Percentiles rank a stretch among this genome's conserved stretches.
Evolutionary conservation across 768 basidiomycete species (phyloP).

Genomic region (Lactarius pseudohatsudake): DNA sequence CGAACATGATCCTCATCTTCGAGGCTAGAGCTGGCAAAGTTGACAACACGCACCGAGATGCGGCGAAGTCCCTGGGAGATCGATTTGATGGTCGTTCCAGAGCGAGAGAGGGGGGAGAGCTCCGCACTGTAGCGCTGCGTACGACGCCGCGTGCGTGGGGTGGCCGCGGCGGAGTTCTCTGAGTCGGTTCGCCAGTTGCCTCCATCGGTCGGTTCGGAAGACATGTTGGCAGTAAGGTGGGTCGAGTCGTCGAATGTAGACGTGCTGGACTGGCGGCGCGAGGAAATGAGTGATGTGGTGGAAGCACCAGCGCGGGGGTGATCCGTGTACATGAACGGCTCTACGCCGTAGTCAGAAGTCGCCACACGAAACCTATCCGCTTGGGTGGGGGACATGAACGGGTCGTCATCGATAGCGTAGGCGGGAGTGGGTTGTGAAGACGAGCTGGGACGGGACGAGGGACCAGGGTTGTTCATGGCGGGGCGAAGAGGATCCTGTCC

Average conservation of each 20-base stretch:
- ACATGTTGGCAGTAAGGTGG: conserved; percentile 55
- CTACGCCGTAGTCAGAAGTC: conserved; percentile 25
- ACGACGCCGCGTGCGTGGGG: conserved; percentile 40
- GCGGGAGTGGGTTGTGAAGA: neutral
- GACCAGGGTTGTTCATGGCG: conserved; percentile 31
- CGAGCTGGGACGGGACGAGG: conserved; percentile 14
- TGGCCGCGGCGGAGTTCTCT: conserved; percentile 39
- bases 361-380: conserved; percentile 31
- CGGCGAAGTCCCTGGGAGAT: conserved; percentile 58
- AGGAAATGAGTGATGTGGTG: conserved; percentile 50
- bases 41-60: conserved; percentile 79
- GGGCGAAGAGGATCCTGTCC: conserved; percentile 51
- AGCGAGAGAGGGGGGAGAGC: conserved; percentile 60
- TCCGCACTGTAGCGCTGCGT: conserved; percentile 53
- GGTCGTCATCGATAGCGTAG: conserved; percentile 43
- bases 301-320: conserved; percentile 48
- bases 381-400: conserved; percentile 47
- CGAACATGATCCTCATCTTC: conserved; percentile 62
- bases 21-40: conserved; percentile 60
- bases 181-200: conserved; percentile 32
- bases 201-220: conserved; percentile 35
- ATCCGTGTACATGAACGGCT: conserved; percentile 40
- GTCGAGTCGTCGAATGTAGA: conserved; percentile 58
- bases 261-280: conserved; percentile 34
- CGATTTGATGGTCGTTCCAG: conserved; percentile 56